These are phyloP conservation scores for Solanum sitiens DNA, from an alignment of 257 asterid species.

Conservation along the genomic window DNA sequence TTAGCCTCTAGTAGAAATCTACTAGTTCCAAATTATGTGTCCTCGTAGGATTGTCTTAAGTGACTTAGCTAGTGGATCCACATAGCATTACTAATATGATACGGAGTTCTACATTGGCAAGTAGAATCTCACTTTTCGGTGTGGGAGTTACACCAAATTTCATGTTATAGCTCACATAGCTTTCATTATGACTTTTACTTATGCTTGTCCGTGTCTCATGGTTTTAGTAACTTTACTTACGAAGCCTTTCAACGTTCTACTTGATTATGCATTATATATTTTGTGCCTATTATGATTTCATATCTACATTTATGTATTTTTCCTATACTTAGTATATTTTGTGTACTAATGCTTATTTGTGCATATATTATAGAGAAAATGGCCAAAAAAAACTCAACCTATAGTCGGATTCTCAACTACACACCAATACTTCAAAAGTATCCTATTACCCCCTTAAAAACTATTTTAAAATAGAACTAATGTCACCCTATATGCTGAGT, in stretches of 20 bases:
- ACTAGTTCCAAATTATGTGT: neutral
- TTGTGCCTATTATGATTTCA: neutral
- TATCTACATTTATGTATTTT: neutral
- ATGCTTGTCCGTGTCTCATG: neutral
- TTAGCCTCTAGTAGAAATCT: neutral
- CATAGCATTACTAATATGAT: neutral
- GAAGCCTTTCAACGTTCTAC: neutral
- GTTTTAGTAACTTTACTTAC: neutral
- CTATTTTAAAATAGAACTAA: too few species aligned
- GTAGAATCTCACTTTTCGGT: neutral
- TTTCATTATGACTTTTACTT: neutral
- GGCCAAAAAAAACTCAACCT: too few species aligned
- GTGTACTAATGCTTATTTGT: neutral
- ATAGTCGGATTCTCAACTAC: too few species aligned
- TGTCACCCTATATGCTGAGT: too few species aligned
- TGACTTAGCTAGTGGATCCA: neutral
- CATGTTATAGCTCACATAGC: neutral
- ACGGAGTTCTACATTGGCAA: neutral
- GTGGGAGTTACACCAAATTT: neutral
- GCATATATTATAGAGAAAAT: neutral
- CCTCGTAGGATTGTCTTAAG: neutral
- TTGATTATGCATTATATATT: too few species aligned
- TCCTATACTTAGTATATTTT: neutral
- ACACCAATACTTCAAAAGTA: too few species aligned
- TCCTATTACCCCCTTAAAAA: too few species aligned